phyloP scores from a whole-genome alignment of 1,139 yeast genomes.

The Groenewaldozyma sp. region DNA sequence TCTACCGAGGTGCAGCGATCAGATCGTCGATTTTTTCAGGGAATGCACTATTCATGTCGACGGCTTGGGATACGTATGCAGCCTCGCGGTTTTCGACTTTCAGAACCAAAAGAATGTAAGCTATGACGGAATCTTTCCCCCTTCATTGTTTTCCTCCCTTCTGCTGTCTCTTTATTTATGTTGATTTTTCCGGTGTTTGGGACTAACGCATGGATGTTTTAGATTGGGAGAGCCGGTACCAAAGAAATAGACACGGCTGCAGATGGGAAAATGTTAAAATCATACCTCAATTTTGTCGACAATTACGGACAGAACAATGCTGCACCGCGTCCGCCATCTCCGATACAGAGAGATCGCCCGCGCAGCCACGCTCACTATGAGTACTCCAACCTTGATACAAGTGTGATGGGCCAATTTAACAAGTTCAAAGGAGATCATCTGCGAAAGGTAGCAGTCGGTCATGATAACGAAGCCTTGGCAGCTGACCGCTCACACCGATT shows the following conservation, averaged over 20 bases:
- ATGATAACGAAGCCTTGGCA: conserved; percentile 4
- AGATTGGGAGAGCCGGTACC: no score
- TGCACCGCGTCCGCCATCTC: background rate
- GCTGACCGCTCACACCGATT: no score
- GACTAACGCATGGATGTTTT: no score
- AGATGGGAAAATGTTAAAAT: conserved; percentile 87
- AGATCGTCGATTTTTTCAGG: conserved; percentile 79
- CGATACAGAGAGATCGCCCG: background rate
- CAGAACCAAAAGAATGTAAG: conserved; percentile 36
- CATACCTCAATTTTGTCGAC: conserved; percentile 78
- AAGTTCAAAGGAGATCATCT: conserved; percentile 5
- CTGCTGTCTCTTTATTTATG: no score
- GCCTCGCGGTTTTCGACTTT: conserved; percentile 84
- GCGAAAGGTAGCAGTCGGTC: background rate
- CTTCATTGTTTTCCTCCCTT: no score
- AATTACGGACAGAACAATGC: conserved; percentile 44
- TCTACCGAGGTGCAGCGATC: conserved; percentile 60
- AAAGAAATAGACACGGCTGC: no score
- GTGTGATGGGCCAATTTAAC: conserved; percentile 25
- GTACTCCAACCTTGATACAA: conserved; percentile 18
- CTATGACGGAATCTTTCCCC: no score
- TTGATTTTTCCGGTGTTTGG: no score
- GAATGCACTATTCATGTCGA: conserved; percentile 86
- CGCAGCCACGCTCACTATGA: background rate
- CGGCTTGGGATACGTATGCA: conserved; percentile 90